phyloP scores from a whole-genome alignment of 148 eudicot species.

The Tetragonia tetragonoides region DNA sequence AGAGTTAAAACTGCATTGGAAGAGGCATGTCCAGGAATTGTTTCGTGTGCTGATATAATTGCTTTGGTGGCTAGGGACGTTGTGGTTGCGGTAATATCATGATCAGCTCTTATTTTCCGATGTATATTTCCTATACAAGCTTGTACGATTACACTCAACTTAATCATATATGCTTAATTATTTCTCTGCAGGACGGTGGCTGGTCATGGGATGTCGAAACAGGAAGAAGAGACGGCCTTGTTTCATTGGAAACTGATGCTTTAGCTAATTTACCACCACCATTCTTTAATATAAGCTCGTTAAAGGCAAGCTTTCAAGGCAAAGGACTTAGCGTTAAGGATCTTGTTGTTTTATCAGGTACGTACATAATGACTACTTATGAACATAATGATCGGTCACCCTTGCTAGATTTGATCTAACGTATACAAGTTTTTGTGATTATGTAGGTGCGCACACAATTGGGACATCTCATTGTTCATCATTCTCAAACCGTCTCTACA shows the following conservation, averaged over 20 bases:
- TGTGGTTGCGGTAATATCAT: too few species aligned
- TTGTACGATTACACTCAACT: too few species aligned
- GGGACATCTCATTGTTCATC: conserved; percentile 38
- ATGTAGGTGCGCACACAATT: conserved; percentile 51
- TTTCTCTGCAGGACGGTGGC: conserved; percentile 30
- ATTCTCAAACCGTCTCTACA: conserved; percentile 38
- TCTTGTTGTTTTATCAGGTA: conserved; percentile 60
- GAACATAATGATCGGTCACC: too few species aligned
- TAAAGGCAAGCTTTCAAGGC: conserved; percentile 22
- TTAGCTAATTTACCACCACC: conserved; percentile 39
- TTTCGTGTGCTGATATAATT: conserved; percentile 56
- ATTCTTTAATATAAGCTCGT: conserved; percentile 29
- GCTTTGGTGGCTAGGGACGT: conserved; percentile 38
- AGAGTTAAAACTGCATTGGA: conserved; percentile 41
- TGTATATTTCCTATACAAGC: too few species aligned
- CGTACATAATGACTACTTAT: too few species aligned
- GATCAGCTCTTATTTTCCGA: too few species aligned
- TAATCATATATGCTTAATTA: too few species aligned
- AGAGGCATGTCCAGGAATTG: conserved; percentile 38
- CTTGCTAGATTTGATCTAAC: too few species aligned
- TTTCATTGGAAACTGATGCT: conserved; percentile 33
- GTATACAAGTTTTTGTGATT: too few species aligned
- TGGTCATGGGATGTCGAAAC: conserved; percentile 40
- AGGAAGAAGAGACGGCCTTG: too few species aligned
- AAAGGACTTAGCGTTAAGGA: conserved; percentile 50